Evolutionary conservation across 129 eudicot genomes (phyloP).

Genomic region (Tagetes erecta): DNA sequence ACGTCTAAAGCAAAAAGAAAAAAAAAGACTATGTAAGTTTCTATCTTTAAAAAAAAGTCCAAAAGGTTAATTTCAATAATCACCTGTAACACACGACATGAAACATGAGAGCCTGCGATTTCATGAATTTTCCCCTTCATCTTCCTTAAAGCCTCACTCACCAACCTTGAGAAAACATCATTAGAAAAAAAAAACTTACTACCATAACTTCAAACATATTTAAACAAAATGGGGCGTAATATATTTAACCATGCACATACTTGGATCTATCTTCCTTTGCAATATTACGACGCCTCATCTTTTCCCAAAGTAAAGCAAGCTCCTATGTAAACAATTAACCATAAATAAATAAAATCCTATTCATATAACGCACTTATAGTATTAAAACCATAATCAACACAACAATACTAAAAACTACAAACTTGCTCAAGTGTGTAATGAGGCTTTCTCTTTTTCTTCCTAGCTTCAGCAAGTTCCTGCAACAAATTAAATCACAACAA

Average conservation of each 20-base stretch:
- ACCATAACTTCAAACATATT: background rate
- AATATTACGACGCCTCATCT: constrained; percentile 83
- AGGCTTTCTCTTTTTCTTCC: constrained; percentile 86
- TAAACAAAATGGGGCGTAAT: background rate
- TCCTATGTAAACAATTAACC: constrained; percentile 43
- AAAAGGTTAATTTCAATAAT: constrained; percentile 2
- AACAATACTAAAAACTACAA: constrained; percentile 11
- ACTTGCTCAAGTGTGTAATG: constrained; percentile 92
- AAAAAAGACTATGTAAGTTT: constrained; percentile 21
- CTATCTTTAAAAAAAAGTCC: background rate
- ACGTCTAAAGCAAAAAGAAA: constrained; percentile 57
- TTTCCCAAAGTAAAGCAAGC: constrained; percentile 79
- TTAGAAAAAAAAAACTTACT: background rate
- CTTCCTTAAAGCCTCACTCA: constrained; percentile 74
- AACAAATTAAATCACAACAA: background rate
- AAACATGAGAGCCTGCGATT: constrained; percentile 93
- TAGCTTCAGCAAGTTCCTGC: constrained; percentile 88
- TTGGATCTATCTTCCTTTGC: constrained; percentile 75
- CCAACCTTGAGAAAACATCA: constrained; percentile 42
- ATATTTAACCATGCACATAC: constrained; percentile 40
- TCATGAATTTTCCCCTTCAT: constrained; percentile 86
- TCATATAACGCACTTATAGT: background rate
- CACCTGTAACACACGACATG: constrained; percentile 97
- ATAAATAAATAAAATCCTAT: background rate
- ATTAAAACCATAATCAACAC: background rate